These are phyloP conservation scores for Arachis hypogaea DNA, from an alignment of 306 rosid species.

Conservation along the genomic window DNA sequence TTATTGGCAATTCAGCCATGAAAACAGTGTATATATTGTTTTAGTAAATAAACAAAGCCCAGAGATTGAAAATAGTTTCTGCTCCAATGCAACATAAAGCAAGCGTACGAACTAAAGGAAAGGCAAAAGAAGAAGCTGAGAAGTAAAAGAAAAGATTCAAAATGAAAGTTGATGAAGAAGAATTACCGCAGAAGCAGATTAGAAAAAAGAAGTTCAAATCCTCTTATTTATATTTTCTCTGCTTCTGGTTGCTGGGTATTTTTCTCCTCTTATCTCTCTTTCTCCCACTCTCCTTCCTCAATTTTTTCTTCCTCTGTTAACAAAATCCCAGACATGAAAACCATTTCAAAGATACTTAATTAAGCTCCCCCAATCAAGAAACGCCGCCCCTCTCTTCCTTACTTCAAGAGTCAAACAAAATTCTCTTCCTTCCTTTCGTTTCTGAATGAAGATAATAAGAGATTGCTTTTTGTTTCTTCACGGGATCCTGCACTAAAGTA, in stretches of 20 bases:
- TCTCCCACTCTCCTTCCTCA: constrained; percentile 93
- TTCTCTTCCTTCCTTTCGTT: background rate
- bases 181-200: constrained; percentile 78
- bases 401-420: constrained; percentile 24
- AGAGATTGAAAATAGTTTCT: background rate
- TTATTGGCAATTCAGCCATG: background rate
- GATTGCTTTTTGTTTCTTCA: constrained; percentile 43
- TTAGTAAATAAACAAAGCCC: constrained; percentile 26
- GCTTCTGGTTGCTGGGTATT: constrained; percentile 55
- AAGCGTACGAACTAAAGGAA: background rate
- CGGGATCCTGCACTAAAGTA: constrained; percentile 36
- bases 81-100: constrained; percentile 32
- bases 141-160: background rate
- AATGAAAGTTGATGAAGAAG: background rate
- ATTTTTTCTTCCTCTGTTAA: constrained; percentile 55
- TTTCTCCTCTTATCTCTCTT: constrained; percentile 63
- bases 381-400: constrained; percentile 33
- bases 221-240: constrained; percentile 33
- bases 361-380: constrained; percentile 17
- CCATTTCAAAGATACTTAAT: constrained; percentile 57
- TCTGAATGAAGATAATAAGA: constrained; percentile 26
- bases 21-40: background rate
- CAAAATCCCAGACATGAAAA: constrained; percentile 69
- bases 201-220: constrained; percentile 36
- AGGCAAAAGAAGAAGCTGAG: background rate